Percentiles rank a stretch among this genome's conserved stretches.
Evolutionary conservation across 805 yeast species (phyloP).

Genomic region (Vanderwaltozyma tropicalis): DNA sequence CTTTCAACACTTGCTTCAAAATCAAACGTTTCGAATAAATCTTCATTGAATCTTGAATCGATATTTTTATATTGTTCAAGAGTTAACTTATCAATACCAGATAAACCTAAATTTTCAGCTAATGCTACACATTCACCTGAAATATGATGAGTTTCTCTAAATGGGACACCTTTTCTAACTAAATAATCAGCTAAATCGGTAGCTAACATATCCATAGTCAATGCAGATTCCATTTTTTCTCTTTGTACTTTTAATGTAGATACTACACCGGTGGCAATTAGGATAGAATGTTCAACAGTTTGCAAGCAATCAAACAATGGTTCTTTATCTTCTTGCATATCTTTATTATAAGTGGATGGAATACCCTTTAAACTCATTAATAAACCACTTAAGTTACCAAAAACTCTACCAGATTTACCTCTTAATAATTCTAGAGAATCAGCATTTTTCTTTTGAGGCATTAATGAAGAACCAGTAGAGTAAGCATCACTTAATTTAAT

Average conservation of each 20-base stretch:
- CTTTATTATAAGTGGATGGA: conserved; percentile 96
- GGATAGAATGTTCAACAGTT: conserved; percentile 87
- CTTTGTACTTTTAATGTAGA: conserved; percentile 71
- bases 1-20: conserved; percentile 93
- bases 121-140: conserved; percentile 93
- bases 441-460: conserved; percentile 99
- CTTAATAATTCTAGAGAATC: conserved; percentile 90
- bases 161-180: conserved; percentile 96
- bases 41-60: conserved; percentile 69
- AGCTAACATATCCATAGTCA: conserved; percentile 98
- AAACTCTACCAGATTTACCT: conserved; percentile 95
- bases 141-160: conserved; percentile 97
- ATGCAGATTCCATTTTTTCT: conserved; percentile 72
- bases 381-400: conserved; percentile 91
- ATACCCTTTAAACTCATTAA: conserved; percentile 94
- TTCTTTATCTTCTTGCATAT: conserved; percentile 98
- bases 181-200: conserved; percentile 96
- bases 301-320: conserved; percentile 87
- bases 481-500: conserved; percentile 91
- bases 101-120: conserved; percentile 68
- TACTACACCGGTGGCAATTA: conserved; percentile 92
- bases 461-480: conserved; percentile 94
- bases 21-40: conserved; percentile 77
- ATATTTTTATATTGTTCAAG: conserved; percentile 69
- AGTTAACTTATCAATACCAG: conserved; percentile 80